Evolutionary conservation across 106 monocot species (phyloP).

Genomic region (Dendrobium nobile): DNA sequence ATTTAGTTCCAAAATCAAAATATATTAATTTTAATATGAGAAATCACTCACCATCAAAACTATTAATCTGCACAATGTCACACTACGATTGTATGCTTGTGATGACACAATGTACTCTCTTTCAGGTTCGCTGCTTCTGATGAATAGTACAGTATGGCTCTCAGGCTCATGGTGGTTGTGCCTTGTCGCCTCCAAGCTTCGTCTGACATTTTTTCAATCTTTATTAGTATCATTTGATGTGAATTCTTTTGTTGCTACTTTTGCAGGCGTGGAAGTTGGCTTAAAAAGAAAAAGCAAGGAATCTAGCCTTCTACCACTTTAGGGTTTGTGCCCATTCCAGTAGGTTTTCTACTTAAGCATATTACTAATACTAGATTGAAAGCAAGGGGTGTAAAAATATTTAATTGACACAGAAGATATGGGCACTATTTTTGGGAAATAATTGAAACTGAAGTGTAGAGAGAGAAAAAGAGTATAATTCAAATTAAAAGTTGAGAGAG

Average conservation of each 20-base stretch:
- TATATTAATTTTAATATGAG: background rate
- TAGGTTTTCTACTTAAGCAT: no score
- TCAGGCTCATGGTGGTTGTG: slow-evolving; percentile 32
- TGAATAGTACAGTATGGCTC: background rate
- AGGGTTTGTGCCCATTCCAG: no score
- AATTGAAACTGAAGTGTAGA: no score
- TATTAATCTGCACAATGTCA: slow-evolving; percentile 25
- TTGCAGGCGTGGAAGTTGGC: background rate
- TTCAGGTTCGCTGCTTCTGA: background rate
- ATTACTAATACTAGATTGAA: no score
- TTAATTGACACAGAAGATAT: no score
- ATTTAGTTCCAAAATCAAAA: background rate
- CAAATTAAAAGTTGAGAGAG: no score
- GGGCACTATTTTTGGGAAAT: no score
- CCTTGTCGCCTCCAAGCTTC: background rate
- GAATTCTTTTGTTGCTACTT: background rate
- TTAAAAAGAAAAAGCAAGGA: no score
- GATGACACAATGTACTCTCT: slow-evolving; percentile 27
- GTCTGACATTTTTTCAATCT: slow-evolving; percentile 9
- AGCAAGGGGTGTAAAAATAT: no score
- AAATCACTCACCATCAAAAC: slow-evolving; percentile 26
- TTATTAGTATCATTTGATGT: background rate
- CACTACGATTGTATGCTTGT: slow-evolving; percentile 6
- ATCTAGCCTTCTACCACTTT: no score
- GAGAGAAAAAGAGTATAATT: no score